Conservation (phyloP, 2,329 filamentous ascomycete genomes). For the Aspergillus sp. region DNA sequence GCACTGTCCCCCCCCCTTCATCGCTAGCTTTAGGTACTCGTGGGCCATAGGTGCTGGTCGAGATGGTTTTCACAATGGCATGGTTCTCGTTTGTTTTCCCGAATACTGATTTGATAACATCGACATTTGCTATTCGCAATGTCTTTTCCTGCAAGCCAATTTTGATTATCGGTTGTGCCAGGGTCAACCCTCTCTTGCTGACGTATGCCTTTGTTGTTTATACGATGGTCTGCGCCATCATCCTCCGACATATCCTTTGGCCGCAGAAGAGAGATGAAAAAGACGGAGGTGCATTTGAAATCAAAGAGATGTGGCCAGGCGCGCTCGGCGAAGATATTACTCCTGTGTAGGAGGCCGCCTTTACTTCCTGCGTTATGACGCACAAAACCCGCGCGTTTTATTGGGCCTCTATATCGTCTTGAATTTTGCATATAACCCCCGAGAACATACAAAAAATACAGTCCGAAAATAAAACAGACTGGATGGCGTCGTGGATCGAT, state of each 20-base stretch:
- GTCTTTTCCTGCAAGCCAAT: slow-evolving; percentile 62
- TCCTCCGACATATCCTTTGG: slow-evolving; percentile 70
- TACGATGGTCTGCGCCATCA: slow-evolving; percentile 70
- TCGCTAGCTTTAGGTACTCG: slow-evolving; percentile 74
- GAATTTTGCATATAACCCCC: neutral
- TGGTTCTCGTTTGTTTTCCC: slow-evolving; percentile 85
- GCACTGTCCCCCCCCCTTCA: slow-evolving; percentile 79
- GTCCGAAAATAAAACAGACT: neutral
- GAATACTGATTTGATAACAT: slow-evolving; percentile 71
- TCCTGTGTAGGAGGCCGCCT: neutral
- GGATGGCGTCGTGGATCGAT: neutral
- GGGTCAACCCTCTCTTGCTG: slow-evolving; percentile 64
- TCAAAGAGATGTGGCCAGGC: slow-evolving; percentile 30
- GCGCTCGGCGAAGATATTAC: slow-evolving; percentile 12
- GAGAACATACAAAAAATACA: neutral
- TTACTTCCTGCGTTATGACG: neutral
- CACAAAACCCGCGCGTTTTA: neutral
- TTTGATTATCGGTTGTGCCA: slow-evolving; percentile 65
- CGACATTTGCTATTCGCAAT: slow-evolving; percentile 69
- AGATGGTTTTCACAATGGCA: slow-evolving; percentile 77
- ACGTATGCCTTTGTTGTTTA: slow-evolving; percentile 68
- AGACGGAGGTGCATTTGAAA: slow-evolving; percentile 60
- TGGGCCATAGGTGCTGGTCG: slow-evolving; percentile 61
- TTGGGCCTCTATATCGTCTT: neutral
- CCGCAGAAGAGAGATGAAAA: slow-evolving; percentile 68